Base-by-base conservation (phyloP, 1,139 yeast genomes). In the Ogataea hybrid region DNA sequence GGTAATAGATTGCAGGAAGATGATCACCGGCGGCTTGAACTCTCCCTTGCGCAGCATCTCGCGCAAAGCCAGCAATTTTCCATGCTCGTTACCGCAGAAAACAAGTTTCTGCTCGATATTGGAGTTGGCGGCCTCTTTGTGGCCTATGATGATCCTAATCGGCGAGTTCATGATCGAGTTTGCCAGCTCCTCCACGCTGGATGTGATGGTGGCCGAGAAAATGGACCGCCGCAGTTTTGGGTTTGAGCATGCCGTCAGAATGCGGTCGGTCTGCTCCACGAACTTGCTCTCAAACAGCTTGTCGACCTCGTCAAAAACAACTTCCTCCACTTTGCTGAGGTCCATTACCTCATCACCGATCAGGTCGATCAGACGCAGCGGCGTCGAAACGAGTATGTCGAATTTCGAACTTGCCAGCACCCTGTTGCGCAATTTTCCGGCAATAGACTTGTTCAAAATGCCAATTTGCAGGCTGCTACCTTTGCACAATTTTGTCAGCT, bases 221-320 rank as follows among this genome's bases (percentile, higher is more conserved):
- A 94, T 81, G 5, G 94, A 80, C 63, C 83, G 87, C 39, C 79
- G 70, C 29, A 84, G 58, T 35, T 64, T 64, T 3, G 74, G 65
- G 48, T 71, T 66, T 1, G 82, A 68, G 62, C 95, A 84, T 25
- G 81, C 74, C 11, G 85, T 72, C 50, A 92, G 68, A 47, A 92
- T 83, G 42, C 80, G 82, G 62, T 92, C 98, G 0, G 96, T 86
- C 67, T 94, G 98, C 52, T 84, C 89, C 16, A 89, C 79, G 56
- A 94, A 94, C 14, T 92, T 95, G 44, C 82, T 81, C 56, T 92
- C 97, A 57, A 92, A 87, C 42, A 92, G 69, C 56, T 87, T 85
- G 70, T 92, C 99, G 4, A 97, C 97, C 67, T 92, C 99, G 70
- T 92, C 99, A 53, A 94, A 79, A 14, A 92, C 75, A 42, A 92